phyloP scores from a whole-genome alignment of 495 filamentous ascomycete species.

The Xylaria flabelliformis region DNA sequence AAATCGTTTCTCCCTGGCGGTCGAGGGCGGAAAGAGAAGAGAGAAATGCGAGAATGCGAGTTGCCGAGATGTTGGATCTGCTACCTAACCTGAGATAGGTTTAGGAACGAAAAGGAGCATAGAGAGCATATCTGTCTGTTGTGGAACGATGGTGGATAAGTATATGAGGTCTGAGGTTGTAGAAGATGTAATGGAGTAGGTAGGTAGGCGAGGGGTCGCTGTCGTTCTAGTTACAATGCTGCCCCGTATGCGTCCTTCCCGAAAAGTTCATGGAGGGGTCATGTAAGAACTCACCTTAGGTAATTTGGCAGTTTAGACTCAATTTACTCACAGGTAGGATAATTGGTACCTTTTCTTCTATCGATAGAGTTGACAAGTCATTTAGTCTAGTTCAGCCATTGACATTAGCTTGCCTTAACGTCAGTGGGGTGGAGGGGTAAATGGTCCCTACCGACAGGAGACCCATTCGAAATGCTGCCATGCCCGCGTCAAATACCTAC shows the following conservation, averaged over 20 bases:
- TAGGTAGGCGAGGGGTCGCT: neutral
- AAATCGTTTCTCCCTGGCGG: neutral
- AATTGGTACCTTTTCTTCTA: neutral
- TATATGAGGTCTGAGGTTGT: neutral
- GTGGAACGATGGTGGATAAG: conserved; percentile 1
- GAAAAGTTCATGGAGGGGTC: neutral
- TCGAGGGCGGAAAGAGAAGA: neutral
- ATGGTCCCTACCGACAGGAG: neutral
- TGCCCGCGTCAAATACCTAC: neutral
- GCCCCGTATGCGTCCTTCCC: neutral
- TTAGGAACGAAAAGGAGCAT: neutral
- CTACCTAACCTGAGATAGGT: neutral
- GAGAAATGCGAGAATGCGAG: neutral
- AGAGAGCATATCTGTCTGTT: neutral
- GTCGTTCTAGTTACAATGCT: neutral
- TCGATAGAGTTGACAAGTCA: conserved; percentile 19
- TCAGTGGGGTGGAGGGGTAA: conserved; percentile 26
- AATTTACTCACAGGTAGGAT: neutral
- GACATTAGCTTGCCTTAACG: conserved; percentile 16
- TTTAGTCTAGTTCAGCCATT: conserved; percentile 8
- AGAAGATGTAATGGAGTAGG: neutral
- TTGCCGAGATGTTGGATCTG: neutral
- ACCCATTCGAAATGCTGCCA: conserved; percentile 18
- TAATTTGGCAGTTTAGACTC: neutral
- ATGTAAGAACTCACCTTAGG: too few relatives aligned